These are phyloP conservation scores for Rosa persica DNA, from an alignment of 306 rosid species.

Conservation along the genomic window DNA sequence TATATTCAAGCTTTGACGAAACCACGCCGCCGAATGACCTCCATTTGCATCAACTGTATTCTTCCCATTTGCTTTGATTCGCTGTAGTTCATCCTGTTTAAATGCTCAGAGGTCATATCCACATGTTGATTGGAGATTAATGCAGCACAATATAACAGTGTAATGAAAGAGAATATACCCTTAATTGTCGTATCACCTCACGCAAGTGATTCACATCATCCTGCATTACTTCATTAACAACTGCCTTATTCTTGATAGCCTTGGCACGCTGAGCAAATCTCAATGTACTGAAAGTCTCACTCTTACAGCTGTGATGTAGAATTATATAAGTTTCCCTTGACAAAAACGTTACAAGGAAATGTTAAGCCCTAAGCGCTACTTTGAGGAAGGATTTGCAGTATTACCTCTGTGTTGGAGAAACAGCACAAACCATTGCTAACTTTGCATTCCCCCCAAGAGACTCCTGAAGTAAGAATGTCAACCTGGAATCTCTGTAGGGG, in stretches of 20 bases:
- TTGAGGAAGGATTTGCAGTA: conserved; percentile 19
- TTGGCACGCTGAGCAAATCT: conserved; percentile 98
- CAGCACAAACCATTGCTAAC: conserved; percentile 99
- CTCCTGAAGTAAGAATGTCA: conserved; percentile 95
- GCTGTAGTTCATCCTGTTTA: conserved; percentile 85
- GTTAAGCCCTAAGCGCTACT: conserved; percentile 7
- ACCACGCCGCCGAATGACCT: conserved; percentile 90
- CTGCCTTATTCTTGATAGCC: conserved; percentile 95
- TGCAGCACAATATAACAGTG: conserved; percentile 21
- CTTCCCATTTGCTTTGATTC: conserved; percentile 67
- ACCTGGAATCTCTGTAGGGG: conserved; percentile 95
- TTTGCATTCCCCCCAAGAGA: conserved; percentile 99
- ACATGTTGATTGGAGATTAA: conserved; percentile 20
- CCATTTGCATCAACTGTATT: conserved; percentile 57
- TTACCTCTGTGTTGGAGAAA: conserved; percentile 93
- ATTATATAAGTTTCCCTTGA: conserved; percentile 28
- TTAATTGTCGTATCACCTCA: conserved; percentile 87
- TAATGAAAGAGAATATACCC: conserved; percentile 51
- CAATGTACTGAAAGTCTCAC: conserved; percentile 94
- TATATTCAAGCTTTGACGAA: conserved; percentile 75
- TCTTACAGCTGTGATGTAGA: conserved; percentile 70
- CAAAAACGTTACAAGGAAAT: conserved; percentile 16
- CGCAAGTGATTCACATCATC: conserved; percentile 86
- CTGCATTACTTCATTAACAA: conserved; percentile 91
- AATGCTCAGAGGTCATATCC: conserved; percentile 22